These are phyloP conservation scores for Pythium grandisporangium DNA, from an alignment of 352 stramenopile species.

Conservation along the genomic window DNA sequence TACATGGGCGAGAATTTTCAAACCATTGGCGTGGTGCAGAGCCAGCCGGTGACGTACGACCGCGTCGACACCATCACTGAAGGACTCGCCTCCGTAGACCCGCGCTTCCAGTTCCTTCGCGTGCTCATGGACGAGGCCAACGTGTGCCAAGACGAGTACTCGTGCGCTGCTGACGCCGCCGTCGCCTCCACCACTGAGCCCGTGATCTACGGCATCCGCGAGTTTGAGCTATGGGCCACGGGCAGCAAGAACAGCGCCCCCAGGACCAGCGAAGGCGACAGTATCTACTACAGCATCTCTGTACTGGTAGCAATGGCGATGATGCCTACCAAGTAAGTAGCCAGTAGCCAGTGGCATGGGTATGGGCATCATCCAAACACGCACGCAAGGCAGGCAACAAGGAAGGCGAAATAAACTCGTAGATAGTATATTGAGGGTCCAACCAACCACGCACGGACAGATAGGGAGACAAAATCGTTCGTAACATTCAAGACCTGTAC, in stretches of 20 bases:
- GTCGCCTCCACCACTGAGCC: conserved; percentile 34
- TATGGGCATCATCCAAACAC: too few relatives aligned
- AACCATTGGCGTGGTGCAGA: conserved; percentile 35
- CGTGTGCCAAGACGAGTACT: conserved; percentile 27
- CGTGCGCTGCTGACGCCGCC: conserved; percentile 24
- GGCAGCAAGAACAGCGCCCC: conserved; percentile 33
- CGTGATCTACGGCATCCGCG: conserved; percentile 69
- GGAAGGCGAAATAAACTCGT: too few relatives aligned
- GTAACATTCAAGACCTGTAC: too few relatives aligned
- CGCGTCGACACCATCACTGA: conserved; percentile 54
- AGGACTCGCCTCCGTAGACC: conserved; percentile 24
- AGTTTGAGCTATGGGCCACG: conserved; percentile 67
- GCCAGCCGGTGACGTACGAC: conserved; percentile 39
- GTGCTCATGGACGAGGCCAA: conserved; percentile 38
- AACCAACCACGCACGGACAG: too few relatives aligned
- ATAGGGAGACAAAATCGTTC: neutral
- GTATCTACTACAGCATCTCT: too few relatives aligned
- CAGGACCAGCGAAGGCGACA: neutral
- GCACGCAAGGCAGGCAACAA: too few relatives aligned
- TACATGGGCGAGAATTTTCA: conserved; percentile 51
- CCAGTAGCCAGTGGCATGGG: too few relatives aligned
- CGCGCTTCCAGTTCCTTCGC: conserved; percentile 48
- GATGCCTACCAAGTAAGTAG: too few relatives aligned
- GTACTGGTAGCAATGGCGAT: too few relatives aligned
- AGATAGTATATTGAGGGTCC: too few relatives aligned